Evolutionary conservation across 176 grass and related monocot genomes (phyloP), one percentile per base, ranked within the genome.

Genomic region (Avena atlantica): DNA sequence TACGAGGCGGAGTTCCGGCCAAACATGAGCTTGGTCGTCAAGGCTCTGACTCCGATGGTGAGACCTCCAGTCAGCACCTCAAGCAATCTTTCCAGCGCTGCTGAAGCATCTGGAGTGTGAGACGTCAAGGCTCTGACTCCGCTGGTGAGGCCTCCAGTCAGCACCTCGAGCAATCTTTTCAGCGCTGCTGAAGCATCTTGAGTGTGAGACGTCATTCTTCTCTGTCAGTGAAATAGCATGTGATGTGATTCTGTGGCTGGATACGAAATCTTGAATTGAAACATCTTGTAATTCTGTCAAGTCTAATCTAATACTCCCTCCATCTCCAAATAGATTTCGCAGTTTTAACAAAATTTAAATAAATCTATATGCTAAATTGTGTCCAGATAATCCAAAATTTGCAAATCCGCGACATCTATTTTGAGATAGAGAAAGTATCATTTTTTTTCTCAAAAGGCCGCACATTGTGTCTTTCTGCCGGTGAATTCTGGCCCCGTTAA

Each of bases 1-100:
- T 66, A 74, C 9, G 74, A 86, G 23, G 50, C 74, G 1, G 83
- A 81, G 12, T 64, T 71, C 27, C 74, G 89, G 68, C 92, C 92
- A 53, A 67, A 72, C 31, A 94, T 94, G 83, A 89, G 75, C 68
- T 74, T 74, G 25, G 75, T 93, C n/a, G 89, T 91, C 47, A 81
- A 87, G 14, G 76, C 62, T 85, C 23, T 86, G 78, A 86, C 0
- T 17, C 3, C 0, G 3, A 17, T 71, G 19, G 12, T 82, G 82
- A 89, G 62, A 24, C 24, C 7, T 66, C 4, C 37, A 2, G 9
- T 5, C 23, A 36, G 64, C 29, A 36, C 27, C 29, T 36, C 29
- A 68, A 68, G 25, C 64, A 36, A 68, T 68, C 13, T 62, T 34
- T 68, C 29, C 4, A 16, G 68, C 68, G 37, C 8, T 6, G 9